Evolutionary conservation across 2,329 filamentous ascomycete genomes (phyloP).

Genomic region (Monosporascus sp.): DNA sequence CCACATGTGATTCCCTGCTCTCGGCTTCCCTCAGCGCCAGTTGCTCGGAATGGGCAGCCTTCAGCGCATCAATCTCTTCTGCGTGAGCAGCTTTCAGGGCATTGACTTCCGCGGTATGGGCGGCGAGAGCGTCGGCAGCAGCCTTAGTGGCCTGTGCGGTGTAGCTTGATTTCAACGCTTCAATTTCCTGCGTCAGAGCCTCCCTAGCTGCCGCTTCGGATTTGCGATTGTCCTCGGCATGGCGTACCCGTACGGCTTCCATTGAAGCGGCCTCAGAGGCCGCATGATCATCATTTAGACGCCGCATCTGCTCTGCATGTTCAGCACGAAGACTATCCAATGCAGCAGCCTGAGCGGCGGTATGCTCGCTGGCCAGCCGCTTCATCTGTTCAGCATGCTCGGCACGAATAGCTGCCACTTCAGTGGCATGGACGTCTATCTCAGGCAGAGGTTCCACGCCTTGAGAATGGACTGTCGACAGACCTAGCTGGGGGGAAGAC

Average conservation of each 20-base stretch:
- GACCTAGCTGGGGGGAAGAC: slow-evolving; percentile 30
- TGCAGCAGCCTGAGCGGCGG: slow-evolving; percentile 14
- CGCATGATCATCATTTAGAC: not conserved
- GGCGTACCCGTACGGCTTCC: slow-evolving; percentile 13
- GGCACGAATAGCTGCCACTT: slow-evolving; percentile 26
- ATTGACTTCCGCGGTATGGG: slow-evolving; percentile 12
- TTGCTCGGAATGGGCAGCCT: slow-evolving; percentile 4
- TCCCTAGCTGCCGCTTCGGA: slow-evolving; percentile 12
- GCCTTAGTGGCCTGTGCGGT: slow-evolving; percentile 8
- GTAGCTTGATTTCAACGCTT: slow-evolving; percentile 14
- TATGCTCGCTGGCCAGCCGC: slow-evolving; percentile 19
- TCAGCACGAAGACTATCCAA: slow-evolving; percentile 6
- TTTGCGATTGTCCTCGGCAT: slow-evolving; percentile 13
- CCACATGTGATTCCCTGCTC: slow-evolving; percentile 1
- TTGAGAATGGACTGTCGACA: slow-evolving; percentile 42
- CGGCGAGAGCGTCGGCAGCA: slow-evolving; percentile 6
- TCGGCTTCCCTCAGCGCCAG: slow-evolving; percentile 2
- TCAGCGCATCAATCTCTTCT: slow-evolving; percentile 9
- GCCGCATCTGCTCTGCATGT: slow-evolving; percentile 2
- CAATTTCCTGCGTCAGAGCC: slow-evolving; percentile 16
- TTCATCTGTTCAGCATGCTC: slow-evolving; percentile 22
- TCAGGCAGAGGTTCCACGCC: slow-evolving; percentile 30
- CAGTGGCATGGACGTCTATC: slow-evolving; percentile 24
- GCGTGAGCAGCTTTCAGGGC: slow-evolving; percentile 8
- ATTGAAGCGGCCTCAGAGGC: not conserved